Conservation (phyloP, 139 green algal species). For the Tetraselmis striata region DNA sequence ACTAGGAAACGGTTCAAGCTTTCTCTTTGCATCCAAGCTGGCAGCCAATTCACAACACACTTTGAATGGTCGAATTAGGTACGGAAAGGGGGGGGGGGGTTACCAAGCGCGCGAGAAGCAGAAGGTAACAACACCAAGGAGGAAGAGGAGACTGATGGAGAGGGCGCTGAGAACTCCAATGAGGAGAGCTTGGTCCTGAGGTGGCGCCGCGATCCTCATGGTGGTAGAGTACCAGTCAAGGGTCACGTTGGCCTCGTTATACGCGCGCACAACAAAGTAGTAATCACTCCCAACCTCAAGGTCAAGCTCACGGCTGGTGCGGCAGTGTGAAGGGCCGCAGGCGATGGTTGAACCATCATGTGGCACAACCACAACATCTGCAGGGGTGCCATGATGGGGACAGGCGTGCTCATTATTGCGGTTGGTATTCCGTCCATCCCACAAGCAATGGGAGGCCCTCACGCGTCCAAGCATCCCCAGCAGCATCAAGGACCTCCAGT, state of each 20-base stretch:
- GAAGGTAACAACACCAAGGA: not conserved
- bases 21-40: too few species aligned
- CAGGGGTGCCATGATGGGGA: too few species aligned
- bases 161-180: not conserved
- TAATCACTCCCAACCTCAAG: not conserved
- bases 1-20: too few species aligned
- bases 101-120: not conserved
- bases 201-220: not conserved
- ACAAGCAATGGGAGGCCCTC: too few species aligned
- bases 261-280: not conserved
- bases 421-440: too few species aligned
- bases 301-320: not conserved
- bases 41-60: too few species aligned
- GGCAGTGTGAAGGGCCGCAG: not conserved
- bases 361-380: not conserved
- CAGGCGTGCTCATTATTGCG: too few species aligned
- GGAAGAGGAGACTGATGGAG: not conserved
- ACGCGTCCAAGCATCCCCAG: not conserved
- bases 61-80: too few species aligned
- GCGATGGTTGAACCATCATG: not conserved
- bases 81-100: too few species aligned
- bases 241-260: not conserved
- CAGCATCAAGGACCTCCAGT: not conserved
- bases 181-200: not conserved
- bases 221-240: not conserved